Evolutionary conservation across 371 early-diverging fungal genomes (phyloP), one percentile per base, ranked within the genome.

Genomic region (Amoeboaphelidium protococcarum): DNA sequence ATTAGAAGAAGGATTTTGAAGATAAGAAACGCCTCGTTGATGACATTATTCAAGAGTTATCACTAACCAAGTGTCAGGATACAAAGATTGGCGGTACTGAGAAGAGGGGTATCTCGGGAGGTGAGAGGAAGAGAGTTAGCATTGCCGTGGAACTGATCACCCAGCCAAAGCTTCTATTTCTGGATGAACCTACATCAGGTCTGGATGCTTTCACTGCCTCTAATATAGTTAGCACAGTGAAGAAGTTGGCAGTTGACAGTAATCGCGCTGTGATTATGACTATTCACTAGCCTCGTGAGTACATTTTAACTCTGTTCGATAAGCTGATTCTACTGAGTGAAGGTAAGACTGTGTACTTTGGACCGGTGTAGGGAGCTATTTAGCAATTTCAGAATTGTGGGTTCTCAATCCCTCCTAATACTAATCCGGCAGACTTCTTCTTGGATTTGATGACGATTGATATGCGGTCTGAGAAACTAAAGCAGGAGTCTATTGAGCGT

Each of bases 131-230:
- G 54, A 47, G 62, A 40, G 50, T 59, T n/a, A 42, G 50, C 24
- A 56, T 63, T 13, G 63, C 57, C 13, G 46, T 52, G 16, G 63
- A 62, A 47, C 45, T 60, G 1, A 26, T 59, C 16, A 50, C 52
- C 12, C 42, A 46, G 31, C 61, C 62, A 21, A 43, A 42, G 12
- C 40, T 57, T 19, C 26, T 63, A 21, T 60, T 68, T 49, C 50
- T 66, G 37, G 68, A 68, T 46, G 68, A 68, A 51, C 65, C 65
- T 22, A 60, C 59, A 1, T 58, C 58, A 50, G 63, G 68, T 21
- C 40, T 67, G 21, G 68, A 67, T 52, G 54, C 67, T 23, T 61
- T 55, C 41, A 65, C 52, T 48, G 65, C 65, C 21, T 26, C 58
- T 12, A 58, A 57, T 22, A 50, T 62, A n/a, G 25, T 66, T 13